Conservation (phyloP, 768 basidiomycete genomes). For the Cystofilobasidium capitatum region DNA sequence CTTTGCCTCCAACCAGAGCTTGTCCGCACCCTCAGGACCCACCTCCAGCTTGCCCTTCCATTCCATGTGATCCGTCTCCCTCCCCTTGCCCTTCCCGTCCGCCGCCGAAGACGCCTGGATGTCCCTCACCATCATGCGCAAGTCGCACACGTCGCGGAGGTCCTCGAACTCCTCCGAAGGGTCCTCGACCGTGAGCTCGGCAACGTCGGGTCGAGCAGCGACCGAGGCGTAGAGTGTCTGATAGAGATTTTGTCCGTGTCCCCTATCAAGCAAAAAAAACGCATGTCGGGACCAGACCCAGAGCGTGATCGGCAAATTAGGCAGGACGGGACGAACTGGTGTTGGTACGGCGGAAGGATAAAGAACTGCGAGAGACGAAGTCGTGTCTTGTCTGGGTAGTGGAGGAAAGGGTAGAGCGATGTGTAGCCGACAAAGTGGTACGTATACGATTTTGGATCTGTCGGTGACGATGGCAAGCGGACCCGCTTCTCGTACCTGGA, state of each 20-base stretch:
- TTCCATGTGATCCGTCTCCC: conserved; percentile 23
- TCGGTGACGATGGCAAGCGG: conserved; percentile 38
- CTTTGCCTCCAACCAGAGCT: conserved; percentile 65
- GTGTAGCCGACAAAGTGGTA: conserved; percentile 95
- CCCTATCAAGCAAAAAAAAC: conserved; percentile 33
- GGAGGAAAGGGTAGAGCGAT: conserved; percentile 89
- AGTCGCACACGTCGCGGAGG: conserved; percentile 81
- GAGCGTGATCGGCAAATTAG: background rate
- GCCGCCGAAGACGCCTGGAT: conserved; percentile 55
- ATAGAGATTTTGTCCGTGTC: conserved; percentile 34
- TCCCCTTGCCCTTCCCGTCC: conserved; percentile 47
- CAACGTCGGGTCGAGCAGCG: background rate
- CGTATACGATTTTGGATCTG: conserved; percentile 44
- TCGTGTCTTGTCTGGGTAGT: conserved; percentile 83
- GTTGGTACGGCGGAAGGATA: conserved; percentile 81
- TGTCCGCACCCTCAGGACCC: conserved; percentile 39
- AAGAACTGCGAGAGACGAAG: conserved; percentile 64
- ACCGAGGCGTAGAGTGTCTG: conserved; percentile 10
- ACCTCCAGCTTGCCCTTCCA: conserved; percentile 59
- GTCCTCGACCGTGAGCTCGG: conserved; percentile 59
- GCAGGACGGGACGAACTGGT: conserved; percentile 38
- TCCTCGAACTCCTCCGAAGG: conserved; percentile 98
- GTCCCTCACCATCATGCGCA: conserved; percentile 56
- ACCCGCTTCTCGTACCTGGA: conserved; percentile 75
- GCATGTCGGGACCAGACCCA: background rate